These are phyloP conservation scores for Lipomyces yamanashiensis DNA, from an alignment of 805 yeast genomes.

Conservation along the genomic window DNA sequence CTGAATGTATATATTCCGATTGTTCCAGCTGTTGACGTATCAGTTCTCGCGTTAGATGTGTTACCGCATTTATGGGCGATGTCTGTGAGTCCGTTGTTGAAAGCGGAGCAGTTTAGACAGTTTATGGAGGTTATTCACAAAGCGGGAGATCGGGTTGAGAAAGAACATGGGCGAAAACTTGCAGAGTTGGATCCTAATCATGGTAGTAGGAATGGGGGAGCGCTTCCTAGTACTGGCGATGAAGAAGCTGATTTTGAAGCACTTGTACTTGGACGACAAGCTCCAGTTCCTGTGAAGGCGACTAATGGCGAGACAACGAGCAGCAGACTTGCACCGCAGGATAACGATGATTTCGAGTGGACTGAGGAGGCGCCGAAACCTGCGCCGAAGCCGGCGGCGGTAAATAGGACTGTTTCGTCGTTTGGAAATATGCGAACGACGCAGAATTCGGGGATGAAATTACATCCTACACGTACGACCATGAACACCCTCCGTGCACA, in stretches of 20 bases:
- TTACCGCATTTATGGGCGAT: constrained; percentile 59
- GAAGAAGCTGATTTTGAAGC: constrained; percentile 35
- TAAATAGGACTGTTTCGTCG: constrained; percentile 7
- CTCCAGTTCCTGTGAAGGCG: not conserved
- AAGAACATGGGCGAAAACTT: constrained; percentile 48
- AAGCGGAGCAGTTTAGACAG: constrained; percentile 49
- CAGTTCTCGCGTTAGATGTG: constrained; percentile 56
- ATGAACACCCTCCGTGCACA: constrained; percentile 16
- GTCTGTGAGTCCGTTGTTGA: constrained; percentile 54
- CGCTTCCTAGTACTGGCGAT: constrained; percentile 22
- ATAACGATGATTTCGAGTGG: constrained; percentile 26
- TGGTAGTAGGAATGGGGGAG: not conserved
- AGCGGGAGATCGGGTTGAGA: constrained; percentile 53
- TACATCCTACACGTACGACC: constrained; percentile 18
- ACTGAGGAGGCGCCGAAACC: not conserved
- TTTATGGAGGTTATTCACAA: constrained; percentile 50
- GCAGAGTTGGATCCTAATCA: constrained; percentile 19
- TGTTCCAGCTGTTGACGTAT: constrained; percentile 52
- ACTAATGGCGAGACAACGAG: not conserved
- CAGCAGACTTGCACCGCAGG: constrained; percentile 20
- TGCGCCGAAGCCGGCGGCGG: not conserved
- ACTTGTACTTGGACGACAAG: constrained; percentile 29
- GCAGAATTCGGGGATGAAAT: constrained; percentile 12
- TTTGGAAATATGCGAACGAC: not conserved
- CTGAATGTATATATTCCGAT: constrained; percentile 50